Percentiles rank a stretch among this genome's conserved stretches.
phyloP scores from a whole-genome alignment of 495 filamentous ascomycete species.

The Entonaema liquescens region DNA sequence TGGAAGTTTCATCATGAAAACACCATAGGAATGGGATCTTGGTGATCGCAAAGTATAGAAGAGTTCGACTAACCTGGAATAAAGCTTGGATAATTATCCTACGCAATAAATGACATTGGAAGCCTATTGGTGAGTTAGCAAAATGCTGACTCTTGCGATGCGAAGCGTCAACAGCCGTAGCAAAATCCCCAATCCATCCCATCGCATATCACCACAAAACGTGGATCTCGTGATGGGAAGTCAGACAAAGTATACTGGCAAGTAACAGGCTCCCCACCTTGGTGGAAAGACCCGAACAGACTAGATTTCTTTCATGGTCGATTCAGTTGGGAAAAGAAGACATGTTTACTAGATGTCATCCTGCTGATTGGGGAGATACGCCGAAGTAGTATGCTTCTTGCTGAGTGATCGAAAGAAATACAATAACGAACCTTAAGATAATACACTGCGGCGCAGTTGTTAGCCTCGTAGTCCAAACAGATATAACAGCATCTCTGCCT shows the following conservation, averaged over 20 bases:
- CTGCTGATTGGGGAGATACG: slow-evolving; percentile 56
- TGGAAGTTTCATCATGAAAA: slow-evolving; percentile 65
- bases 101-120: background rate
- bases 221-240: slow-evolving; percentile 22
- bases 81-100: background rate
- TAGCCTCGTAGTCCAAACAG: background rate
- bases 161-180: background rate
- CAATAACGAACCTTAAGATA: slow-evolving; percentile 19
- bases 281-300: slow-evolving; percentile 73
- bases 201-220: background rate
- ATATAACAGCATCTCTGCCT: background rate
- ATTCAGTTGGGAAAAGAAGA: slow-evolving; percentile 96
- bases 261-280: slow-evolving; percentile 84
- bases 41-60: slow-evolving; percentile 13
- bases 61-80: slow-evolving; percentile 27
- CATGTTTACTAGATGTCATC: slow-evolving; percentile 81
- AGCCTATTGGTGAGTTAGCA: slow-evolving; percentile 19
- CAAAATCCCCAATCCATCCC: slow-evolving; percentile 1
- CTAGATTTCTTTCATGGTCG: slow-evolving; percentile 87
- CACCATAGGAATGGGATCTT: slow-evolving; percentile 7
- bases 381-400: slow-evolving; percentile 8
- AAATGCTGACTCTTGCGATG: background rate
- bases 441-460: background rate
- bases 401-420: background rate
- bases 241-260: slow-evolving; percentile 98